Conservation (phyloP, 371 early-diverging fungal species). For the Chytridium lagenaria region DNA sequence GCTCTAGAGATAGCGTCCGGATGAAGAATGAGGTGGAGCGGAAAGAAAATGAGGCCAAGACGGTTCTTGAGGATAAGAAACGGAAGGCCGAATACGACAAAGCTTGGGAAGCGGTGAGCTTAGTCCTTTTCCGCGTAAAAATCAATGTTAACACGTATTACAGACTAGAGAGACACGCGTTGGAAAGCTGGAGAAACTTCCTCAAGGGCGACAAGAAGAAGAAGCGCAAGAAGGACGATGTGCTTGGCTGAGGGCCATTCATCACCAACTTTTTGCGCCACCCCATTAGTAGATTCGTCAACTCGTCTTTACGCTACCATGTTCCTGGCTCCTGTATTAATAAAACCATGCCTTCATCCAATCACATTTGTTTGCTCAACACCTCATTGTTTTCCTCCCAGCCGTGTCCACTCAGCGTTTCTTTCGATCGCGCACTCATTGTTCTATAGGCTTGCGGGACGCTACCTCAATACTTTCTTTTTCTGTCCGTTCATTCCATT, state of each 20-base stretch:
- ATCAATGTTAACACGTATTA: background rate
- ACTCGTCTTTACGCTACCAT: no score
- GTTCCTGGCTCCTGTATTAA: no score
- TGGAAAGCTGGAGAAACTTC: conserved; percentile 51
- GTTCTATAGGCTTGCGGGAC: no score
- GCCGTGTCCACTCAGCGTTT: no score
- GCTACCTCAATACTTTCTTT: no score
- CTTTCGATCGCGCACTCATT: no score
- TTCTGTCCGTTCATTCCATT: no score
- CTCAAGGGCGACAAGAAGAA: conserved; percentile 64
- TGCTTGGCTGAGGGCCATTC: conserved; percentile 26
- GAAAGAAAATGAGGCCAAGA: conserved; percentile 40
- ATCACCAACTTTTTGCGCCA: no score
- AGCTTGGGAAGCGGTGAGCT: conserved; percentile 48
- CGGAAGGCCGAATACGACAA: conserved; percentile 51
- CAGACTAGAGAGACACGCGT: conserved; percentile 52
- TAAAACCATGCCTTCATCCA: no score
- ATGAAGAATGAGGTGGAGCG: conserved; percentile 55
- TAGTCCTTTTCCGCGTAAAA: background rate
- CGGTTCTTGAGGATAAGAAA: conserved; percentile 42
- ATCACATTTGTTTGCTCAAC: no score
- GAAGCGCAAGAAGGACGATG: conserved; percentile 60
- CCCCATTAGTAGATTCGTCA: no score
- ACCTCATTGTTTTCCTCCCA: no score
- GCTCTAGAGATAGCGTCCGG: conserved; percentile 61